A percentile compares a stretch with the other conserved stretches of the same genome.
Conservation (phyloP, 2,329 filamentous ascomycete genomes). For the Simplicillium sp. region DNA sequence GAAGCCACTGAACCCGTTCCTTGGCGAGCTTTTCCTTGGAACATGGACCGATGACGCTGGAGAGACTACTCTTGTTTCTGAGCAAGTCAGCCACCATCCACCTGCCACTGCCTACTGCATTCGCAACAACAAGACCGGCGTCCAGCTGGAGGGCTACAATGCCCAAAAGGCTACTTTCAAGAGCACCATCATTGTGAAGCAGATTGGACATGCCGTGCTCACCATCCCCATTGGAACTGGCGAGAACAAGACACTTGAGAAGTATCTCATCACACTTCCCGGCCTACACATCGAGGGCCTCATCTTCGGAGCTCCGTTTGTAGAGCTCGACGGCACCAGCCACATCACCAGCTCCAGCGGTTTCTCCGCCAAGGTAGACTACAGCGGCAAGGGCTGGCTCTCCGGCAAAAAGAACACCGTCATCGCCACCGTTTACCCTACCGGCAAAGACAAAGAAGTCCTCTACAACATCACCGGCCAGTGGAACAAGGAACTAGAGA, state of each 20-base stretch:
- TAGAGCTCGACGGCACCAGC: conserved; percentile 78
- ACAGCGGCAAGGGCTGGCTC: conserved; percentile 88
- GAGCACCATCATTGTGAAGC: conserved; percentile 88
- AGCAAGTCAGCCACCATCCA: conserved; percentile 93
- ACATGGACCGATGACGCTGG: conserved; percentile 79
- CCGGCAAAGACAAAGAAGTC: conserved; percentile 62
- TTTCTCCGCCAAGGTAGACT: conserved; percentile 84
- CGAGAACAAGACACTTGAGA: conserved; percentile 38
- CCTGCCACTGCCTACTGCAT: conserved; percentile 93
- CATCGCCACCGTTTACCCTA: conserved; percentile 61
- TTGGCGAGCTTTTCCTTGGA: conserved; percentile 89
- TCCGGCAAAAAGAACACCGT: conserved; percentile 94
- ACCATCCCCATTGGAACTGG: conserved; percentile 48
- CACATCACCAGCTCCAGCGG: conserved; percentile 82
- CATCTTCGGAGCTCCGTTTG: conserved; percentile 76
- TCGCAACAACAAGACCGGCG: conserved; percentile 73
- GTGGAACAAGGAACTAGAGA: conserved; percentile 77
- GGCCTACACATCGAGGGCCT: conserved; percentile 89
- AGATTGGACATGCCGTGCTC: conserved; percentile 80
- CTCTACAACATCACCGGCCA: conserved; percentile 80
- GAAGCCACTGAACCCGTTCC: conserved; percentile 93
- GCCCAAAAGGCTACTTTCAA: conserved; percentile 94
- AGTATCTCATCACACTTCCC: conserved; percentile 85
- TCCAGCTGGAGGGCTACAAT: conserved; percentile 80
- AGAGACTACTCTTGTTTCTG: conserved; percentile 77